Evolutionary conservation across 495 filamentous ascomycete species (phyloP), one percentile per base, ranked within the genome.

Genomic region (Aspergillus haitiensis): DNA sequence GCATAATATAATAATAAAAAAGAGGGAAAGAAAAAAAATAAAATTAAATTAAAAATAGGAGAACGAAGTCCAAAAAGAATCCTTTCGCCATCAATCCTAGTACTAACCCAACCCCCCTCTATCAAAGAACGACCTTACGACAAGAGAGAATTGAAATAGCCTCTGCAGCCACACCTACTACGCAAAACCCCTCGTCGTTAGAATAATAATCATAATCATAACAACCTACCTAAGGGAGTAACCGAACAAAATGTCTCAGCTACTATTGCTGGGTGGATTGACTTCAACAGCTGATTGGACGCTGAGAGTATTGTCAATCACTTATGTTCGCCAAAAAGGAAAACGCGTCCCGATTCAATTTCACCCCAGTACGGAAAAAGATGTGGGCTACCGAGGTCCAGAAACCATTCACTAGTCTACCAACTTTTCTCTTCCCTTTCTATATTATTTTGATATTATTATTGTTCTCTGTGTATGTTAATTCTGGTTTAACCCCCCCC

Each of bases 381-480:
- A 57, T 18, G 34, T 47, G 34, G 34, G 55, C 55, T 57, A 16
- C 55, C 55, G 55, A 57, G 55, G 44, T 40, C 34, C 55, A 21
- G 32, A 16, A 16, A 34, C 13, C 15, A 45, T 15, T 35, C 18
- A 12, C 21, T 33, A 11, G 15, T 16, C 5, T 16, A 47, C 44
- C 44, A 21, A 46, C 6, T 47, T 47, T 47, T 47, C 10, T 27
- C 21, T 27, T 27, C 21, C 21, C 1, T 27, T 27, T 3, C 3
- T 27, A 27, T 27, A 27, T 27, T 27, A 47, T 47, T 47, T 4
- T 18, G 21, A 18, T 15, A 46, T 42, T 42, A 21, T 47, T 21
- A 27, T 1, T 27, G 21, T 27, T 27, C 1, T 27, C 21, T 27
- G 3, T 27, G 21, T 27, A 27, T 27, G 1, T 1, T 27, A 1